Base-by-base conservation (phyloP, 2,329 filamentous ascomycete species). In the Pseudocercospora musae region DNA sequence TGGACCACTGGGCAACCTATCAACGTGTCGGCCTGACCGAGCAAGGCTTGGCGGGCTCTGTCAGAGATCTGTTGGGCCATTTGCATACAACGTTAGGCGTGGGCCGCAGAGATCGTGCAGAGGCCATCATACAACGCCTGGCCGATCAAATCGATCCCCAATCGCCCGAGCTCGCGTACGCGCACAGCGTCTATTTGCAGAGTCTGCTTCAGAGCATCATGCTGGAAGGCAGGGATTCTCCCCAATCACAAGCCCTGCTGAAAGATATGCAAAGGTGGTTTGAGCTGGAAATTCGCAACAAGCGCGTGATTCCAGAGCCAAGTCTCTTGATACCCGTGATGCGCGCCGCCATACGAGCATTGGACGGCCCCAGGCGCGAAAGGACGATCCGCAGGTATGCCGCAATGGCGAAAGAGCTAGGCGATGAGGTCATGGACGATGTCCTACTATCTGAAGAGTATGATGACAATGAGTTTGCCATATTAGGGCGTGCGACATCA, bases 71-170 rank as follows among this genome's bases (percentile, higher is more conserved):
- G 75, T 76, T 92, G 46, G 85, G 89, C 18, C 88, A 96, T 44
- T 86, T 96, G 54, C 85, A 94, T 65, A 91, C 94, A 8, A 96
- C 91, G 68, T 75, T 98, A n/a, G 85, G 87, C 31, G 89, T 96
- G 18, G 89, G 90, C 8, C 89, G 90, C 66, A 81, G 95, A 29
- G 89, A 96, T 56, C 84, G 94, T 58, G 94, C 92, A 0, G 84
- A 85, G 29, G 77, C 87, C 9, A 87, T 97, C 13, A 80, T 98
- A 33, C 84, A 85, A 66, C 86, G 91, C 4, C 77, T 96, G 37
- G 73, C 76, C 7, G 69, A 78, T 6, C 74, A 85, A 33, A 83
- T 82, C 20, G 73, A 78, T 1, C 68, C 85, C 0, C 78, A 84
- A 0, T 81, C 85, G 0, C 77, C 84, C 15, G 85, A 91, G 63